Evolutionary conservation across 805 yeast genomes (phyloP), one percentile per base, ranked within the genome.

Genomic region (Ogataea kodamae): DNA sequence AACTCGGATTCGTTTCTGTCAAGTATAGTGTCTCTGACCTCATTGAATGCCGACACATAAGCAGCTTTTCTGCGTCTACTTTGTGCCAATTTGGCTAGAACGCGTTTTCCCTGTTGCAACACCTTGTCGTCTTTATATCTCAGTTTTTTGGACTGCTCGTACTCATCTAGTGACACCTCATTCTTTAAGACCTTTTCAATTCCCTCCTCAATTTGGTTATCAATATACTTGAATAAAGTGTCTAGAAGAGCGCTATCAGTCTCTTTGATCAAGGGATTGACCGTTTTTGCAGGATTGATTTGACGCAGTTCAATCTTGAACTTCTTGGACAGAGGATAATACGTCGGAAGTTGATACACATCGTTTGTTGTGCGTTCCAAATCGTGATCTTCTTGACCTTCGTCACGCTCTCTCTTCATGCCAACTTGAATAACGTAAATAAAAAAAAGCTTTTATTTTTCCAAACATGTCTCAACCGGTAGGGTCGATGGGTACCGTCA

Each of bases 1-100:
- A 51, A 32, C 22, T 54, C 62, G 7, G 42, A 39, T 23, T 49
- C 48, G 12, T 34, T 28, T 22, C 45, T 34, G n/a, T 47, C 46
- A 21, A 52, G 48, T 18, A 56, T 42, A 13, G 40, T 40, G 3
- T 41, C 40, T 36, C 52, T 55, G 14, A 57, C 31, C 8, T 35
- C 22, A 5, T 24, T 34, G 21, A 45, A 49, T 14, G 48, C 46
- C 7, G 27, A 22, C 15, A 37, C 30, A 28, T 39, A 40, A 4
- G 36, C 27, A 10, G 35, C 29, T 17, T 35, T 40, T 11, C 21
- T 27, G 15, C 36, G 28, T 22, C 34, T 33, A 7, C 35, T 31
- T 24, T 35, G 30, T 3, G 23, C 28, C 22, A 42, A 14, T 8
- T 26, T 28, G 2, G 28, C 33, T 11, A 37, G 25, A 8, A 39